Base-by-base conservation (phyloP, 2,329 filamentous ascomycete species). In the Penicillium concentricum region DNA sequence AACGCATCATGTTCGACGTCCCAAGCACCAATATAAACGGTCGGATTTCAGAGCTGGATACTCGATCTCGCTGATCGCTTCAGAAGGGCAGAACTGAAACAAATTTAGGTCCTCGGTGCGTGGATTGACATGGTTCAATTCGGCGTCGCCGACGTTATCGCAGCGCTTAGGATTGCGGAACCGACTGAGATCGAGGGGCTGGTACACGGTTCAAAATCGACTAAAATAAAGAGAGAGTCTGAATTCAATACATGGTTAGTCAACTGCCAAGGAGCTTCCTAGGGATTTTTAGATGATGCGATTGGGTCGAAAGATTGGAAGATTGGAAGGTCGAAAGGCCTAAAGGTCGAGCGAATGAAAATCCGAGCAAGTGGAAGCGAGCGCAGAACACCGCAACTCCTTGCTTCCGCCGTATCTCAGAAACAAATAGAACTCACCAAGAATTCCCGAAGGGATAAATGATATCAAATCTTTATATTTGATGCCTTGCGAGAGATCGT, bases 151-250 rank as follows among this genome's bases (percentile, higher is more conserved):
- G 44, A 32, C 32, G 26, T 50, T 54, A 54, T 50, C 51, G 28
- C 41, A 46, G 50, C 44, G 28, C 51, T 46, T 37, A 15, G 16
- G 20, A 52, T 56, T 56, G 54, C 54, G 22, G 48, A 56, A 51
- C 48, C 42, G 41, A 45, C 54, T 28, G 28, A 41, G 28, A 41
- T 56, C 34, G 28, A 39, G 20, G 35, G 28, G 26, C 28, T 51
- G 39, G 18, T 45, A 41, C 26, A 22, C 26, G 13, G 30, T 18
- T n/a, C 20, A 34, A 18, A 20, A 10, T 18, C 26, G 44, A 16
- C 8, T 22, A 5, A n/a, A 43, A 26, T 4, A n/a, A 8, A 20
- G 15, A 16, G 10, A 51, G 20, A 20, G 1, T 34, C 28, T 26
- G 8, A 10, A 26, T 28, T 51, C 49, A 51, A n/a, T 45, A 35